Evolutionary conservation across 108 stramenopile species (phyloP).

Genomic region (Nitzschia inconspicua): DNA sequence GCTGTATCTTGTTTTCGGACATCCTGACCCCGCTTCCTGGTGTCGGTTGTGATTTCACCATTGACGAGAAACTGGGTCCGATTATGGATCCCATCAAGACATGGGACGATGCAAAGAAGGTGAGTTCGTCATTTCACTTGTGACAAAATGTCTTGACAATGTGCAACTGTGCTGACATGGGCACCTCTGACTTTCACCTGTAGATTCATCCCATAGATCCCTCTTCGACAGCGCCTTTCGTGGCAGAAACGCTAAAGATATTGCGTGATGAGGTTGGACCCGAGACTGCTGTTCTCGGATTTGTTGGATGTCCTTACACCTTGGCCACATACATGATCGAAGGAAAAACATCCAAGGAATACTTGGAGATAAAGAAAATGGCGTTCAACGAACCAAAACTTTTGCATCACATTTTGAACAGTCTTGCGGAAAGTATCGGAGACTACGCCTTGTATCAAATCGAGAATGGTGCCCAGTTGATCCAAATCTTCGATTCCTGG

Average conservation of each 20-base stretch:
- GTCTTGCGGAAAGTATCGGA: constrained; percentile 84
- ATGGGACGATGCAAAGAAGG: constrained; percentile 72
- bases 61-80: constrained; percentile 86
- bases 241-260: constrained; percentile 84
- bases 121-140: constrained; percentile 22
- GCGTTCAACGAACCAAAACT: constrained; percentile 84
- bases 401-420: constrained; percentile 85
- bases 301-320: constrained; percentile 99
- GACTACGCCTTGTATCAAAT: constrained; percentile 96
- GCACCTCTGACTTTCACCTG: not conserved
- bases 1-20: constrained; percentile 97
- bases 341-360: constrained; percentile 93
- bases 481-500: constrained; percentile 99
- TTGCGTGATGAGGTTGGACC: constrained; percentile 82
- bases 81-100: constrained; percentile 75
- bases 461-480: constrained; percentile 95
- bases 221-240: constrained; percentile 80
- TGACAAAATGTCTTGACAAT: not conserved
- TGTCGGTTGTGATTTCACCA: constrained; percentile 96
- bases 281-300: constrained; percentile 96
- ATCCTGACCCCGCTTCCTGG: constrained; percentile 98
- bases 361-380: constrained; percentile 94
- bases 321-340: constrained; percentile 97
- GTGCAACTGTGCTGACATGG: not conserved
- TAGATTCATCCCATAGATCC: constrained; percentile 88